Base-by-base conservation (phyloP, 805 yeast genomes). In the Yamadazyma insecticola region DNA sequence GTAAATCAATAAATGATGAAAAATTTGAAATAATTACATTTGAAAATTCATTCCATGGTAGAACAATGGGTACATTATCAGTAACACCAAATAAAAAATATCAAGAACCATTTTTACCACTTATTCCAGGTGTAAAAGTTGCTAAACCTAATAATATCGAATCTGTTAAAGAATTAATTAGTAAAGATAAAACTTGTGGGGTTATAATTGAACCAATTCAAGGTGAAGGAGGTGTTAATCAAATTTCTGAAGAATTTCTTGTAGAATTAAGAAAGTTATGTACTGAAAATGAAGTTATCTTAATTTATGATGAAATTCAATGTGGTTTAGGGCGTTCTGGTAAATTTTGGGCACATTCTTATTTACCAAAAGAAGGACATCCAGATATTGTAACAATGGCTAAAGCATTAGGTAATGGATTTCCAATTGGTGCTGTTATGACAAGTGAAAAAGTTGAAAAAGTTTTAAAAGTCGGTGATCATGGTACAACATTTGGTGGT, bases 401-500 rank as follows among this genome's bases (percentile, higher is more conserved):
- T 29, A 92, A 92, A 59, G 97, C 97, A 3, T 67, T 92, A 27
- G 98, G 97, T 39, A 92, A 90, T 53, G 98, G 98, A 10, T 86
- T 76, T 67, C 98, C 98, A 19, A 81, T 92, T 45, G 96, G 94
- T 33, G 98, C 97, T 4, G 84, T 95, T 2, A 73, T 92, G 74
- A 78, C 90, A 36, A 76, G 85, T 33, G 92, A 86, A 43, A 70
- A 74, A 29, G 82, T 92, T 16, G 95, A 88, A 51, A 56, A 66
- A 8, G 74, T 67, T 2, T 63, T 92, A 44, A 69, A 76, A 36
- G 90, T 86, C 14, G 98, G 98, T 36, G 98, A 92, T 53, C 98
- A 90, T 54, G 98, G 98, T 35, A 90, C 97, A 3, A 90, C 98
- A 0, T 90, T 82, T 53, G 97, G 98, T 41, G 98, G 98, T 34